These are phyloP conservation scores for Peronospora belbahrii DNA, from an alignment of 352 stramenopile species.

Conservation along the genomic window DNA sequence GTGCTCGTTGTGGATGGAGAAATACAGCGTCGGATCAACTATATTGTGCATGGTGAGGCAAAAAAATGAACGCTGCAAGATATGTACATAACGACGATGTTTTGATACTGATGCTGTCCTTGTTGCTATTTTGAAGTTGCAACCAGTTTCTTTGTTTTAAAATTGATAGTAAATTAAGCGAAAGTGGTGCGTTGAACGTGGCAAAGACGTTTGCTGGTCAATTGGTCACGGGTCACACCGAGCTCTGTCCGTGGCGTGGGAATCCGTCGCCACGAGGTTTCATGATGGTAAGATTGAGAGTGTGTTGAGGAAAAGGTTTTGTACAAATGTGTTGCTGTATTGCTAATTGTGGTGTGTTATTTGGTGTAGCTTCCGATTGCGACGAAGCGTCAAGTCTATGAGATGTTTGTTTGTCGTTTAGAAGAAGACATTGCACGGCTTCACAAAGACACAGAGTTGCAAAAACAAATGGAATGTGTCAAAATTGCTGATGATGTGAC, in stretches of 20 bases:
- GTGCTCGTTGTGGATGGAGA: slow-evolving; percentile 45
- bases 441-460: slow-evolving; percentile 5
- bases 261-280: slow-evolving; percentile 56
- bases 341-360: no score
- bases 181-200: slow-evolving; percentile 28
- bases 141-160: slow-evolving; percentile 41
- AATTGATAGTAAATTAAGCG: slow-evolving; percentile 45
- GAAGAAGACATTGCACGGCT: slow-evolving; percentile 8
- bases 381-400: slow-evolving; percentile 24
- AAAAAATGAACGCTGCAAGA: neutral
- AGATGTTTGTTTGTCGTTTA: slow-evolving; percentile 20
- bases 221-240: slow-evolving; percentile 33
- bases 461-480: slow-evolving; percentile 12
- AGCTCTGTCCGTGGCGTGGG: slow-evolving; percentile 47
- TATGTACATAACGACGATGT: neutral
- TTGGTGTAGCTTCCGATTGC: slow-evolving; percentile 27
- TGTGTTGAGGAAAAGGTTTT: neutral
- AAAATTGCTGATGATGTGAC: slow-evolving; percentile 9
- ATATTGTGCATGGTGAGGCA: slow-evolving; percentile 29
- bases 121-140: slow-evolving; percentile 23
- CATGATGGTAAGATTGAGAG: slow-evolving; percentile 26
- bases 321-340: neutral
- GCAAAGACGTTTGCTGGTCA: slow-evolving; percentile 32
- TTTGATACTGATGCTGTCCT: slow-evolving; percentile 3
- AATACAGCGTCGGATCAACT: slow-evolving; percentile 43